Conservation (phyloP, 2,329 filamentous ascomycete species). For the Phialemonium atrogriseum region DNA sequence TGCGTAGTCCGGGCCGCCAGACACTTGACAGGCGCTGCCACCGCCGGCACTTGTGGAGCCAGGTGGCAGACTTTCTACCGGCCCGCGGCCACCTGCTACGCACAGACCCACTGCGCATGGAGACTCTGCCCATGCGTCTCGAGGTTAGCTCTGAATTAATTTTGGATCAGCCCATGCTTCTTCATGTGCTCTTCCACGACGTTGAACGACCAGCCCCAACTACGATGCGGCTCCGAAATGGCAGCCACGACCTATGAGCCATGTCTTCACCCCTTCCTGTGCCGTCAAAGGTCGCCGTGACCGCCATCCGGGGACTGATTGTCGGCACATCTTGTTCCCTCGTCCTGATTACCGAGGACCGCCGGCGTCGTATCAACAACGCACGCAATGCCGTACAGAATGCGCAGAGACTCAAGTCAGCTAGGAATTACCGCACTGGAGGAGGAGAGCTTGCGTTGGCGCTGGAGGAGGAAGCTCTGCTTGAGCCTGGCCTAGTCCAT, state of each 20-base stretch:
- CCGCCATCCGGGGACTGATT: conserved; percentile 33
- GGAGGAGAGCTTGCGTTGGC: conserved; percentile 15
- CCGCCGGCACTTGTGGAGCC: too few species aligned
- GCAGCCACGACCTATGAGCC: conserved; percentile 9
- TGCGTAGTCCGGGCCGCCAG: too few species aligned
- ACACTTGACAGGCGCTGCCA: too few species aligned
- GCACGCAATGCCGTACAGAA: conserved; percentile 29
- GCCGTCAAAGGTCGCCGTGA: conserved; percentile 36
- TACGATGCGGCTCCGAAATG: conserved; percentile 16
- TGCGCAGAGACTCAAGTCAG: conserved; percentile 28
- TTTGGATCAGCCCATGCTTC: too few species aligned
- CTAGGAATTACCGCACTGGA: conserved; percentile 26
- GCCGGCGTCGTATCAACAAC: conserved; percentile 33
- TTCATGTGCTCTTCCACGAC: too few species aligned
- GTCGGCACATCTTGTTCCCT: conserved; percentile 37
- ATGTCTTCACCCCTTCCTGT: conserved; percentile 29
- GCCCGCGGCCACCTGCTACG: too few species aligned
- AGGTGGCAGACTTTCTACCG: too few species aligned
- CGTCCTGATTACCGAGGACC: conserved; percentile 34
- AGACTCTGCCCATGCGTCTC: too few species aligned
- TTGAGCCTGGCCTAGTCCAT: conserved; percentile 7
- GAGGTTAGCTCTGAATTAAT: too few species aligned
- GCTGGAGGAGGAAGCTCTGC: conserved; percentile 15
- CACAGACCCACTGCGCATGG: too few species aligned
- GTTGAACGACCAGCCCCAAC: too few species aligned